Percentiles rank a stretch among this genome's conserved stretches.
Conservation (phyloP, 768 basidiomycete genomes). For the Boletus pseudo-olivaceus region DNA sequence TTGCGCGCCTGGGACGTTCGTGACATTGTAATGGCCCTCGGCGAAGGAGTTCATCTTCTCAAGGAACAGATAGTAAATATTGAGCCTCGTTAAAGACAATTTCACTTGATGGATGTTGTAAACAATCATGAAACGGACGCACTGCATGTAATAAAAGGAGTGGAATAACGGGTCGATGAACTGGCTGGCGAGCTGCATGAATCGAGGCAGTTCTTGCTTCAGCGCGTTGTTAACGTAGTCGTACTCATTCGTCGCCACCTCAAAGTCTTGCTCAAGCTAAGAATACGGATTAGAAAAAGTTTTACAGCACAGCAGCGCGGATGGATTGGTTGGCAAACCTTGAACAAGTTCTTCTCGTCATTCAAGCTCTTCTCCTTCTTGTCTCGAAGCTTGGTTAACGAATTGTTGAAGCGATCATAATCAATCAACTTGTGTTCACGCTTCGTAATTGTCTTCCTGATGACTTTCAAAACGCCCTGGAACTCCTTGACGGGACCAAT, state of each 20-base stretch:
- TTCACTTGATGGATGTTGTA: background rate
- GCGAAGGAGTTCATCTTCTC: slow-evolving; percentile 92
- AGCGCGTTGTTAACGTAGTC: slow-evolving; percentile 87
- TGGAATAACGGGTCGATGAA: slow-evolving; percentile 98
- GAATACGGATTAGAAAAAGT: background rate
- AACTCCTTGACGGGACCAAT: slow-evolving; percentile 86
- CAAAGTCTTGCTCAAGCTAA: slow-evolving; percentile 94
- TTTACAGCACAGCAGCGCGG: background rate
- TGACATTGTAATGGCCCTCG: slow-evolving; percentile 70
- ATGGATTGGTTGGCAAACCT: slow-evolving; percentile 45
- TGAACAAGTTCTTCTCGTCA: slow-evolving; percentile 97
- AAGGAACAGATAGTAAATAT: slow-evolving; percentile 89
- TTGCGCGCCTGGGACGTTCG: slow-evolving; percentile 61
- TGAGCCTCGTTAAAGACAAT: slow-evolving; percentile 52
- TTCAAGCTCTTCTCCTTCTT: slow-evolving; percentile 97
- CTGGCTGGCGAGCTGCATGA: slow-evolving; percentile 80
- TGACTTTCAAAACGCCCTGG: slow-evolving; percentile 78
- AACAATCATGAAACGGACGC: slow-evolving; percentile 34
- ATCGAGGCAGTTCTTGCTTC: slow-evolving; percentile 91
- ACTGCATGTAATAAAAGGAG: slow-evolving; percentile 99
- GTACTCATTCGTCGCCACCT: slow-evolving; percentile 87
- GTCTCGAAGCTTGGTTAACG: slow-evolving; percentile 90
- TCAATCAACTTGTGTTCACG: slow-evolving; percentile 96
- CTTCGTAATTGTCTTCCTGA: slow-evolving; percentile 93
- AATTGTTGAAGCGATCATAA: slow-evolving; percentile 96